These are phyloP conservation scores for Tuber umbilicatum DNA, from an alignment of 495 filamentous ascomycete species.

Conservation along the genomic window DNA sequence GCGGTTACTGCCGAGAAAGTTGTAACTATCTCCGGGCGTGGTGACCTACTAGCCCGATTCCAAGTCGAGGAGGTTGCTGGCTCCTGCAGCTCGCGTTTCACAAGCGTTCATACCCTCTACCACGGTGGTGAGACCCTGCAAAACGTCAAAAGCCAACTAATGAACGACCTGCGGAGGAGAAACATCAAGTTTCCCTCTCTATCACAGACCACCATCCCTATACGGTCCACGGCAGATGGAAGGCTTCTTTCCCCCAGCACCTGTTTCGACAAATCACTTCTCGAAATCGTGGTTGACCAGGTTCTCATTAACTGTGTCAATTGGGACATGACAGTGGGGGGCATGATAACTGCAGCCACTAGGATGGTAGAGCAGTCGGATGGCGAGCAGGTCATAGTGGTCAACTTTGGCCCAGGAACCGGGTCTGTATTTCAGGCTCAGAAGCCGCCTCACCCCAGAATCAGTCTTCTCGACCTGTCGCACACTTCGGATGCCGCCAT, in stretches of 20 bases:
- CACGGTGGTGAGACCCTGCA: slow-evolving; percentile 24
- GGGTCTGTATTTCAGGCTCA: slow-evolving; percentile 29
- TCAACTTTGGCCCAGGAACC: slow-evolving; percentile 32
- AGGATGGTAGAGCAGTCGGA: background rate
- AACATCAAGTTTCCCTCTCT: slow-evolving; percentile 43
- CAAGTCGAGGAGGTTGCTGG: slow-evolving; percentile 28
- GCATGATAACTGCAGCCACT: slow-evolving; percentile 24
- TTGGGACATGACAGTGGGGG: slow-evolving; percentile 55
- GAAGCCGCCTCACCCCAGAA: slow-evolving; percentile 32
- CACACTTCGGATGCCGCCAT: slow-evolving; percentile 27
- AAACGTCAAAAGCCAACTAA: slow-evolving; percentile 16
- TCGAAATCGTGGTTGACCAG: slow-evolving; percentile 53
- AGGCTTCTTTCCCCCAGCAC: slow-evolving; percentile 46
- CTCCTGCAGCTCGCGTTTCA: slow-evolving; percentile 23
- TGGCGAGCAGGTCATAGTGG: slow-evolving; percentile 13
- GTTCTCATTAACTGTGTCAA: slow-evolving; percentile 54
- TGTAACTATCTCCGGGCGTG: slow-evolving; percentile 28
- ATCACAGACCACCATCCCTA: slow-evolving; percentile 50
- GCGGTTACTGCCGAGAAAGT: slow-evolving; percentile 31
- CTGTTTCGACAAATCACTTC: slow-evolving; percentile 45
- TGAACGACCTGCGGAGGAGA: slow-evolving; percentile 6
- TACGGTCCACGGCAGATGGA: slow-evolving; percentile 57
- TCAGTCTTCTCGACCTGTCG: slow-evolving; percentile 22
- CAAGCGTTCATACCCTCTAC: slow-evolving; percentile 31
- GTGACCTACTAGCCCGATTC: slow-evolving; percentile 29